Evolutionary conservation across 1,284 basidiomycete genomes (phyloP), one percentile per base, ranked within the genome.

Genomic region (Tilletia horrida): DNA sequence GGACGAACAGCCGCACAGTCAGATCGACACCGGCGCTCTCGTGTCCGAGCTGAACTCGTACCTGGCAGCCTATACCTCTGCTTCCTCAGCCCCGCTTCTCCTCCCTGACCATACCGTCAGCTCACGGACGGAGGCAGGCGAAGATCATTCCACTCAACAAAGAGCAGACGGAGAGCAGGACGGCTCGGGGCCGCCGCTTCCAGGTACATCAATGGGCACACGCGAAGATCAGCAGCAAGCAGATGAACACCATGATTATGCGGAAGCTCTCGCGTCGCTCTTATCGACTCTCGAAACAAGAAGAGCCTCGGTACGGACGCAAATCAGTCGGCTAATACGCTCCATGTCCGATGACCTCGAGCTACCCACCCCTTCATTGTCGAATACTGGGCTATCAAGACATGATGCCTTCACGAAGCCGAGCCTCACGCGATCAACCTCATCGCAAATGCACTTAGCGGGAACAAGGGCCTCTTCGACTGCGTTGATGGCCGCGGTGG

Each of bases 41-140:
- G 55, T 59, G 16, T 59, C 55, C 29, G 55, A 59, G 55, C 55
- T 59, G 27, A 59, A 59, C 55, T 59, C 55, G 25, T 59, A 59
- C 29, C 55, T 59, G 16, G 55, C 55, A 31, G 55, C 55, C 9
- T 59, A 35, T 27, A 29, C 55, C 27, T 59, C 55, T 16, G 55
- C 55, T 7, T 59, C 55, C 29, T 31, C 55, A 4, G 55, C 55
- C 4, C 55, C 55, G 18, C 55, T 59, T 11, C 35, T 40, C 6
- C 31, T 25, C 29, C 27, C 31, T 59, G 16, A 18, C 14, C 29
- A 29, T 27, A 14, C 7, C 27, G 11, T 18, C 14, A 35, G 18
- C 29, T 29, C 31, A 52, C 50, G 8, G 13, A 52, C 50, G 27
- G 21, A n/a, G n/a, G n/a, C n/a, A n/a, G n/a, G n/a, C n/a, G n/a